Base-by-base conservation (phyloP, 306 rosid genomes). In the Dalbergia cultrata region DNA sequence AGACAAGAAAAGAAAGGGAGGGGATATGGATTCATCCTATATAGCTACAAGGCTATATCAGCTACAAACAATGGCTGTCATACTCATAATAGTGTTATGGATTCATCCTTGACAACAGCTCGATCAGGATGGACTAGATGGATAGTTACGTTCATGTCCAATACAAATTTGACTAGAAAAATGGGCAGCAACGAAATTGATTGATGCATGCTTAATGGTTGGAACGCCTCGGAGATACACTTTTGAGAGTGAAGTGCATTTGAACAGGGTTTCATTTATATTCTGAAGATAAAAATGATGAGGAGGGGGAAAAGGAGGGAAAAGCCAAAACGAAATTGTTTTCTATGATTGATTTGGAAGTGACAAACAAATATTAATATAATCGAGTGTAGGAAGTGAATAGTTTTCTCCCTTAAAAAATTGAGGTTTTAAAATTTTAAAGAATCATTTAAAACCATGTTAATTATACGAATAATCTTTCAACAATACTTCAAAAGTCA, bases 311-410 rank as follows among this genome's bases (percentile, higher is more conserved):
- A 67, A 69, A 58, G 43, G 5, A 14, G 26, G 13, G 31, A 78
- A 54, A 41, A 34, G 58, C 16, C 31, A 26, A 26, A 37, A 63
- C 8, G 62, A 72, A 16, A 2, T 22, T 62, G 52, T 17, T 17
- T 2, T 80, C 78, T 41, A 72, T 63, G 78, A 72, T 72, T 63
- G 67, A 63, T 2, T 13, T 44, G 63, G 75, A 81, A 65, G 41
- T 5, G 69, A 81, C 75, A 66, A 66, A 9, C 10, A 1, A 37
- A 37, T 37, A 37, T 37, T 37, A 26, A 26, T 26, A 26, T 2
- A 26, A 26, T 1, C 31, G 31, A 0, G 31, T 26, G 41, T 37
- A 37, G 7, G 0, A 37, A 37, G 41, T 37, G 41, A 37, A 37
- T 37, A 37, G 1, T 37, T 4, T 37, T 37, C 7, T 4, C 7